These are phyloP conservation scores for Marasmius oreades DNA, from an alignment of 1,284 basidiomycete genomes.

Conservation along the genomic window DNA sequence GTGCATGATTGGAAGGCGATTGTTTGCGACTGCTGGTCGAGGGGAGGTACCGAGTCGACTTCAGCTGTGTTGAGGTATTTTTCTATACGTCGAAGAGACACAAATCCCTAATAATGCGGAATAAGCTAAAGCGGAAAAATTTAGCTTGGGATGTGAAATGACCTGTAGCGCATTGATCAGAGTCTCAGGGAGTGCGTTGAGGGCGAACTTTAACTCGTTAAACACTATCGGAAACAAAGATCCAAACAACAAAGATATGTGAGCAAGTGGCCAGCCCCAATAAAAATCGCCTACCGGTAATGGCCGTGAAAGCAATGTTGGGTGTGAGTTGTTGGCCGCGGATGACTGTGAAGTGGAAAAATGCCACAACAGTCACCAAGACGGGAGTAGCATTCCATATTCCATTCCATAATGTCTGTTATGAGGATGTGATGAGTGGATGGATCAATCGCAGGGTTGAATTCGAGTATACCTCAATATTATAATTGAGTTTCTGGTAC, in stretches of 20 bases:
- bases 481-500: constrained; percentile 83
- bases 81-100: constrained; percentile 88
- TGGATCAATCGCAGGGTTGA: neutral
- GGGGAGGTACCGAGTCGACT: constrained; percentile 55
- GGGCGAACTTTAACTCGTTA: constrained; percentile 79
- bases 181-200: constrained; percentile 86
- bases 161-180: constrained; percentile 85
- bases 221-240: constrained; percentile 53
- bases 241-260: too few species aligned
- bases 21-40: constrained; percentile 50
- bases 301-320: constrained; percentile 81
- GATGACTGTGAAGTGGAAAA: constrained; percentile 81
- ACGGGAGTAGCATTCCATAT: constrained; percentile 81
- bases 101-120: constrained; percentile 52
- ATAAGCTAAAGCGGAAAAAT: constrained; percentile 4
- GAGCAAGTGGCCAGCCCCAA: constrained; percentile 1
- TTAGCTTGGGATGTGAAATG: constrained; percentile 10
- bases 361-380: constrained; percentile 72
- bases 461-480: constrained; percentile 60
- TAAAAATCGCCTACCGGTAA: constrained; percentile 3
- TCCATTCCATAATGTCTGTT: constrained; percentile 66
- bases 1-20: constrained; percentile 83
- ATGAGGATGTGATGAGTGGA: neutral
- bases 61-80: constrained; percentile 80
- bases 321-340: constrained; percentile 72